Evolutionary conservation across 306 rosid species (phyloP), one percentile per base, ranked within the genome.

Genomic region (Rubus parviflorus): DNA sequence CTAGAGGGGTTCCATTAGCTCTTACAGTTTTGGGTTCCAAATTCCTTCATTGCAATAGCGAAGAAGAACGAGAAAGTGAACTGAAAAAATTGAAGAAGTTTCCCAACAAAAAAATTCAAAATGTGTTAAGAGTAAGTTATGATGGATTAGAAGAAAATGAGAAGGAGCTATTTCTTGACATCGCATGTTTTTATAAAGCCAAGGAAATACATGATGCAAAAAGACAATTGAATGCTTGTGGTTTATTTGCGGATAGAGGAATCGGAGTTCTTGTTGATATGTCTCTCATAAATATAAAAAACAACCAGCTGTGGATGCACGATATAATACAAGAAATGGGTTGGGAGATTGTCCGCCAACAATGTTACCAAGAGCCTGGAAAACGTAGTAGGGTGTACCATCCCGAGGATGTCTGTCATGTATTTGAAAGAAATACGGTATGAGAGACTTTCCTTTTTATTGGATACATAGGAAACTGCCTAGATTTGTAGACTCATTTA

Each of bases 181-280:
- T 74, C 1, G 77, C 35, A 8, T 86, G 90, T 73, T 88, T 86
- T 72, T 83, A 82, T 57, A 81, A 86, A 25, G 80, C 83, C 48
- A 62, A 76, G 78, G 41, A 64, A 16, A 17, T 6, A 30, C 72
- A 70, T 20, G 22, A 20, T 0, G 15, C 6, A 23, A 22, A 57
- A 20, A 8, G 63, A 3, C 20, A 20, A 0, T 8, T 57, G 9
- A 35, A 14, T 57, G 14, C 37, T 14, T 22, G 63, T 20, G 63
- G 37, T 4, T 57, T 57, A 22, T 22, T 3, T 57, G 15, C 37
- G 0, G 37, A 56, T 7, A 1, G 8, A 3, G 63, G 63, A 22
- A 57, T 57, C 22, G 1, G 22, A 0, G 8, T 3, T 9, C 63
- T 57, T 35, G 9, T 3, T 57, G 63, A 22, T n/a, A 57, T 22